A percentile compares a stretch with the other conserved stretches of the same genome.
phyloP scores from a whole-genome alignment of 1,139 yeast genomes.

The Cylindricascospora bacillispora region DNA sequence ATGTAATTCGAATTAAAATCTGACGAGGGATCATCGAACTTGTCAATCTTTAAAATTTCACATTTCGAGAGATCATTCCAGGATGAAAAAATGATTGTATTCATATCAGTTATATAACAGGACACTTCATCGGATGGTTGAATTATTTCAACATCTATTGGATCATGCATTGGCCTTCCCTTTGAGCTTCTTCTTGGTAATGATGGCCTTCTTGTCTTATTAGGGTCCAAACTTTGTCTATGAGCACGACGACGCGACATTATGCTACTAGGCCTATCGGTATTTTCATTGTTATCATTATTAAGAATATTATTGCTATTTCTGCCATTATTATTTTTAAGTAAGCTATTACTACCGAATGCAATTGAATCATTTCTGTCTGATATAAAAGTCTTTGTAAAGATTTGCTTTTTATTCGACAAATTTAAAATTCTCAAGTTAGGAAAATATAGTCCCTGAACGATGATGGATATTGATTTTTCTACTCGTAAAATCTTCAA shows the following conservation, averaged over 20 bases:
- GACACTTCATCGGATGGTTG: constrained; percentile 2
- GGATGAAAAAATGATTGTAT: constrained; percentile 14
- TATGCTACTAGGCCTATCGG: too few species aligned
- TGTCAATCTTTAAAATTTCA: constrained; percentile 5
- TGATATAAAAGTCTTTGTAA: constrained; percentile 2
- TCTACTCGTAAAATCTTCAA: constrained; percentile 9
- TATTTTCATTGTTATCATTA: constrained; percentile 1
- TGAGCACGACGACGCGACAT: constrained; percentile 1
- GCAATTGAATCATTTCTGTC: constrained; percentile 1
- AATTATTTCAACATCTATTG: too few species aligned
- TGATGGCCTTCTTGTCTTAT: constrained; percentile 1
- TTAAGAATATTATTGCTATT: background rate
- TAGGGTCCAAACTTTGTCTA: background rate
- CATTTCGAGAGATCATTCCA: constrained; percentile 16
- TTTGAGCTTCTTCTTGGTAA: background rate
- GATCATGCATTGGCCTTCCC: background rate
- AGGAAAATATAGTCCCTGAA: constrained; percentile 17
- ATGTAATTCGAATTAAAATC: constrained; percentile 4
- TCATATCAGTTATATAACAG: constrained; percentile 7
- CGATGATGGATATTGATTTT: constrained; percentile 6
- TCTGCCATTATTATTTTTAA: background rate
- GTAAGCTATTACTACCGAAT: background rate
- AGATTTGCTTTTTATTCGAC: constrained; percentile 5
- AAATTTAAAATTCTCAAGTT: constrained; percentile 8
- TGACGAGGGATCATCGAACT: background rate